Evolutionary conservation across 305 asterid species (phyloP), one percentile per base, ranked within the genome.

Genomic region (Fraxinus xanthoxyloides): DNA sequence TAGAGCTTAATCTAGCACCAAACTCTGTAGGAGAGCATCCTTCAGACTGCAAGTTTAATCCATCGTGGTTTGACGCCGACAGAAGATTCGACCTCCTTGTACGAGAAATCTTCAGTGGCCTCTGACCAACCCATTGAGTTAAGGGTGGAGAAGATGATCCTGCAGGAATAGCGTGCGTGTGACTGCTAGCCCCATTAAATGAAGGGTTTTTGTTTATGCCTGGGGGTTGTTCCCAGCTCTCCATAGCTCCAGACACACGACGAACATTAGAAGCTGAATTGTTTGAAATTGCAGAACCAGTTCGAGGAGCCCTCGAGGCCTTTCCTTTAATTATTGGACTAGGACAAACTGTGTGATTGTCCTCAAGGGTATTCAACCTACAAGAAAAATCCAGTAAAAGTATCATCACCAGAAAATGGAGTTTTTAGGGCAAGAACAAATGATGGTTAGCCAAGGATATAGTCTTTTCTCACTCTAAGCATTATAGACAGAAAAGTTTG

Each of bases 101-200:
- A 30, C 99, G 94, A 78, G 98, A 90, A 73, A 91, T 92, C 86
- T 97, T 97, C 79, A 92, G 98, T 30, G 98, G 93, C 90, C 98
- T 89, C 92, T 95, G 99, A 82, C 99, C 98, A 85, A 67, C 93
- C 98, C 99, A 97, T 81, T 94, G 98, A 81, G 99, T 92, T 72
- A 95, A 92, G 75, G 99, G 98, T 15, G 98, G 97, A 63, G 99
- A 95, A 51, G 95, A 87, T 83, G 97, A 88, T 95, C 92, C 97
- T 74, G 95, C 80, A 23, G 98, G 90, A 85, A 90, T 61, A 72
- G 98, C 79, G 78, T 95, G 97, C 85, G 93, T 97, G 80, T 96
- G 94, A 85, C 89, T 93, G 89, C 89, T 92, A 56, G 83, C 87
- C 80, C 97, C 98, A 88, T 76, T 86, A 79, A 79, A 56, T 48